Evolutionary conservation across 2,329 filamentous ascomycete species (phyloP).

Genomic region (Dactylellina haptotyla): DNA sequence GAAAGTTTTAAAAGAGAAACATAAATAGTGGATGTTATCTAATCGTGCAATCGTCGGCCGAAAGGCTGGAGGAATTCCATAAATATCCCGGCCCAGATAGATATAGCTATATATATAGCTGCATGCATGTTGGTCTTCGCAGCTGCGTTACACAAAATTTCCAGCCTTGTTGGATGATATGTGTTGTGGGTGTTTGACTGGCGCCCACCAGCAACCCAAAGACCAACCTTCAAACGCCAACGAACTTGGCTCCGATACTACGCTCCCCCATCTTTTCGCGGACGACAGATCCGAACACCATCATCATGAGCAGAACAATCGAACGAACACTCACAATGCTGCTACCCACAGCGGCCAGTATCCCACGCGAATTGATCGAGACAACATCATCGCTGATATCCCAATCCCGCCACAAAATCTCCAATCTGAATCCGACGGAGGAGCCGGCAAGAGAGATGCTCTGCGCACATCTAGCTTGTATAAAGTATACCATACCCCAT

Average conservation of each 20-base stretch:
- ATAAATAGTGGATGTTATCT: too few relatives aligned
- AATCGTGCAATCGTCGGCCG: too few relatives aligned
- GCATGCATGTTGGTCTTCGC: too few relatives aligned
- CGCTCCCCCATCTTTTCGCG: background rate
- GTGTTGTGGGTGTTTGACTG: too few relatives aligned
- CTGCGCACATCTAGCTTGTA: conserved; percentile 89
- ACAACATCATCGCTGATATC: conserved; percentile 98
- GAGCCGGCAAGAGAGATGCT: conserved; percentile 86
- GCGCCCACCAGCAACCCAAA: too few relatives aligned
- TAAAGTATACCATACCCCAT: conserved; percentile 68
- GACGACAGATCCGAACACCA: background rate
- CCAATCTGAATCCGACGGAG: conserved; percentile 82
- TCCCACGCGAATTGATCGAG: conserved; percentile 90
- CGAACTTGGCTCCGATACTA: too few relatives aligned
- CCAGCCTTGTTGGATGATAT: too few relatives aligned
- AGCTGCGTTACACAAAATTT: too few relatives aligned
- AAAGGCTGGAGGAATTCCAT: too few relatives aligned
- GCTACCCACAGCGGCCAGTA: conserved; percentile 93
- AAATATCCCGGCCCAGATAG: too few relatives aligned
- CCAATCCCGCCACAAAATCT: conserved; percentile 82
- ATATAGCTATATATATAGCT: too few relatives aligned
- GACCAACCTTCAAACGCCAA: conserved; percentile 1
- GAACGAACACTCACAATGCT: conserved; percentile 76
- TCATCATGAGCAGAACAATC: conserved; percentile 56
- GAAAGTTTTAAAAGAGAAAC: too few relatives aligned